These are phyloP conservation scores for Anethum foeniculum DNA, from an alignment of 140 eudicot species.

Conservation along the genomic window DNA sequence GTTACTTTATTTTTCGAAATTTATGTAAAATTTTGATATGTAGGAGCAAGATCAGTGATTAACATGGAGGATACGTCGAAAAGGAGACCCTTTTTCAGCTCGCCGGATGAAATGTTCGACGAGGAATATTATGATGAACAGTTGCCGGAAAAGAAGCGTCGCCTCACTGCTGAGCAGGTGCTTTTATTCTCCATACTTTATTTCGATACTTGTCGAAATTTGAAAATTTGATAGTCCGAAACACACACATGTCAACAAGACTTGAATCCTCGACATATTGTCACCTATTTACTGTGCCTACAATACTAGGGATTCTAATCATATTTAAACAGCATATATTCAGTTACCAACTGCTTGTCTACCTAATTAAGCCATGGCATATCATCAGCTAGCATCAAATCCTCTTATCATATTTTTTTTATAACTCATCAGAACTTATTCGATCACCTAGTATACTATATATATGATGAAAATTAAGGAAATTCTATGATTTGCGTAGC, in stretches of 20 bases:
- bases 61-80: conserved; percentile 60
- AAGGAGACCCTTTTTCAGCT: conserved; percentile 70
- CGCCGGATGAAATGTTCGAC: conserved; percentile 64
- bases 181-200: neutral
- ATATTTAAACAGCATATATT: neutral
- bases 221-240: neutral
- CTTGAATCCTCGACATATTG: neutral
- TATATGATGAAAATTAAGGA: neutral
- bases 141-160: conserved; percentile 82
- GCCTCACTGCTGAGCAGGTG: conserved; percentile 87
- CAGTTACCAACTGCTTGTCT: conserved; percentile 11
- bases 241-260: neutral
- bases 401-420: conserved; percentile 14
- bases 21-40: neutral
- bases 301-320: neutral
- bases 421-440: neutral
- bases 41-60: conserved; percentile 54
- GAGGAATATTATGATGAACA: conserved; percentile 91
- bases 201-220: neutral
- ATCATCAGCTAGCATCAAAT: conserved; percentile 21
- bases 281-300: neutral
- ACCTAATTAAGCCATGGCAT: conserved; percentile 15
- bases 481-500: neutral
- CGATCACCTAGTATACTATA: neutral
- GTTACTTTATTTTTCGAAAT: neutral